A percentile compares a stretch with the other conserved stretches of the same genome.
Conservation (phyloP, 2,329 filamentous ascomycete species). For the Scolecobasidium constrictum region DNA sequence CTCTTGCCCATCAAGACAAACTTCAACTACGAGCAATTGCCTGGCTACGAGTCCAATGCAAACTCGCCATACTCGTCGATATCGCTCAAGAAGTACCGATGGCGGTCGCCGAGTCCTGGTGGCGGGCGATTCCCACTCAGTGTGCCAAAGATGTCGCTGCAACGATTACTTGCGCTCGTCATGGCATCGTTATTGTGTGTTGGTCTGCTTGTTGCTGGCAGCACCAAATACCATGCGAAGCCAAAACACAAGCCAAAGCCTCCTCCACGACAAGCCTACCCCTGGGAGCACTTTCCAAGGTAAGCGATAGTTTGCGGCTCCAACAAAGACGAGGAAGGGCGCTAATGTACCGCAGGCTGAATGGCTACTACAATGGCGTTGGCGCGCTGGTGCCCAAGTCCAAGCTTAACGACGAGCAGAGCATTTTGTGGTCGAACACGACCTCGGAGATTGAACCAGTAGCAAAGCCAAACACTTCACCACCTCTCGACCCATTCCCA, state of each 20-base stretch:
- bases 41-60: conserved; percentile 28
- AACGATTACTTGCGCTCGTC: conserved; percentile 29
- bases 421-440: conserved; percentile 23
- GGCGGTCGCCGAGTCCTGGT: conserved; percentile 25
- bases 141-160: conserved; percentile 25
- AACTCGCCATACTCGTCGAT: conserved; percentile 26
- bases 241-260: conserved; percentile 20
- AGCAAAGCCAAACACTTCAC: conserved; percentile 22
- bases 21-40: conserved; percentile 36
- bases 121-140: conserved; percentile 14
- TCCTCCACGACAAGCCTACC: conserved; percentile 25
- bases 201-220: conserved; percentile 30
- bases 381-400: conserved; percentile 31
- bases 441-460: neutral
- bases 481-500: conserved; percentile 25
- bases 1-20: conserved; percentile 28
- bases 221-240: conserved; percentile 26
- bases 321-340: neutral
- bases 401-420: conserved; percentile 34
- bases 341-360: conserved; percentile 21
- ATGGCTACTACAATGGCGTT: conserved; percentile 38
- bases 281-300: conserved; percentile 35
- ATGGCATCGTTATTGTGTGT: conserved; percentile 28
- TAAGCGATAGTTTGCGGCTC: conserved; percentile 16
- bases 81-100: conserved; percentile 24